Evolutionary conservation across 129 eudicot species (phyloP), one percentile per base, ranked within the genome.

Genomic region (Centrapalus pauciflorus): DNA sequence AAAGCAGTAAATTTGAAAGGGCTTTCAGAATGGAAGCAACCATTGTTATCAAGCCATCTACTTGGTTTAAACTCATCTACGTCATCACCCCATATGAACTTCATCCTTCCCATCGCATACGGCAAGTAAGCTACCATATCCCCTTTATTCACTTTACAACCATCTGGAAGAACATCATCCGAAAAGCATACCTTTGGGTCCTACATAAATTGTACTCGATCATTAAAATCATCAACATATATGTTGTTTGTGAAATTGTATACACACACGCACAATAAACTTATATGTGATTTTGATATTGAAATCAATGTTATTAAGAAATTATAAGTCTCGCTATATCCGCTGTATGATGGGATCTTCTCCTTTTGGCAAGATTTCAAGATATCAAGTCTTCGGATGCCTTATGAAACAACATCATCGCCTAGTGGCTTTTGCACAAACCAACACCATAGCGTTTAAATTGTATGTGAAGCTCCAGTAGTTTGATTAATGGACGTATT

Each of bases 101-200:
- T 76, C 95, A 87, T 87, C 54, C 95, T 76, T 30, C 95, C 95
- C 95, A 87, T 87, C 55, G 95, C 95, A 73, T 87, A 87, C 19
- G 95, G 87, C 60, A 83, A 77, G 35, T 83, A 87, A 70, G 80
- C 49, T 52, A 87, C 83, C 73, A 76, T 45, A 41, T 81, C 87
- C 23, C 95, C 95, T 66, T 70, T 84, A 64, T 65, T 84, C 67
- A 87, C 85, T 41, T 50, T 46, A 66, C 76, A 84, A 4, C 95
- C 95, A 79, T 87, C 90, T 1, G 95, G 90, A 37, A 78, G 32
- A 27, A 83, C 80, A 60, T 83, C 95, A 40, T 87, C 87, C 0
- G 95, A 70, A 50, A 87, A 76, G 66, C 90, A 83, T 52, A 78
- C 27, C 69, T 87, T 87, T 28, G 79, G 75, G 71, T 87, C 81